A percentile compares a stretch with the other conserved stretches of the same genome.
phyloP scores from a whole-genome alignment of 2,329 filamentous ascomycete genomes.

The Stemphylium lycopersici region DNA sequence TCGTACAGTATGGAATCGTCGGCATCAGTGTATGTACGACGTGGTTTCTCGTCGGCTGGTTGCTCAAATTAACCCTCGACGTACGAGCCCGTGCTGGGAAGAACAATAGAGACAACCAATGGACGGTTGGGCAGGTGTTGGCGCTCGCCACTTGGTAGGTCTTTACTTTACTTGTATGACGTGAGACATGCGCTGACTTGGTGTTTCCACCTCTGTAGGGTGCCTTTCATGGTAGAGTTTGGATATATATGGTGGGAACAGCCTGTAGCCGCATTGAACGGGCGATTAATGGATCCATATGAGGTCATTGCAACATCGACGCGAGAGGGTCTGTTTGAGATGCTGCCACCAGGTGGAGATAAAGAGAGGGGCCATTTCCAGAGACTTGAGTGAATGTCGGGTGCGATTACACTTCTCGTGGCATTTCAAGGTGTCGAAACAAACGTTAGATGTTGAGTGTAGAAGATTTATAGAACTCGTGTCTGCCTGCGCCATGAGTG shows the following conservation, averaged over 20 bases:
- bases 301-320: not conserved
- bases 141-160: not conserved
- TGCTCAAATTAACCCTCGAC: not conserved
- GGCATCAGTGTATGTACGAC: not conserved
- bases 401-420: not conserved
- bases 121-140: not conserved
- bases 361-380: not conserved
- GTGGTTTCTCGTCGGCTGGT: not conserved
- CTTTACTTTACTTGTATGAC: not conserved
- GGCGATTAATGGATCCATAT: not conserved
- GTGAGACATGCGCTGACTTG: too few relatives aligned
- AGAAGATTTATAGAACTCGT: too few relatives aligned
- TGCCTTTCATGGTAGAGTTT: constrained; percentile 1
- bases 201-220: not conserved
- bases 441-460: too few relatives aligned
- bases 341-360: not conserved
- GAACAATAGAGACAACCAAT: not conserved
- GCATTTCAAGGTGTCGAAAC: not conserved
- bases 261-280: not conserved
- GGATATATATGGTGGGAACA: not conserved
- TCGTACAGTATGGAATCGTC: not conserved
- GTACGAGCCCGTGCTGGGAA: not conserved
- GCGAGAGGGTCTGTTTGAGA: not conserved
- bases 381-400: not conserved
- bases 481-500: too few relatives aligned